phyloP scores from a whole-genome alignment of 495 filamentous ascomycete species.

The Letharia lupina region DNA sequence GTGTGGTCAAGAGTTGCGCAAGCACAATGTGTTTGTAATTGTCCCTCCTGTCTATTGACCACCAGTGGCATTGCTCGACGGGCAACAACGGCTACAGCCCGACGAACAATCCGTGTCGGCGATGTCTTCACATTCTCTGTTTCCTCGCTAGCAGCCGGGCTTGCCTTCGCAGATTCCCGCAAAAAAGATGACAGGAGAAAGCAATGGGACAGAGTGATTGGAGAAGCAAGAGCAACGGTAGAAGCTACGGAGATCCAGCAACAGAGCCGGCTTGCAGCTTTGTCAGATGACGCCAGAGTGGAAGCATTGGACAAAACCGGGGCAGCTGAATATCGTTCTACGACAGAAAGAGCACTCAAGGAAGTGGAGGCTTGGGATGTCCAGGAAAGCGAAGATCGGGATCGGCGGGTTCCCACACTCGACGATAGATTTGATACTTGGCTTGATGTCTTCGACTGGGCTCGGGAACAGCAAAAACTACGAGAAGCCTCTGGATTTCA shows the following conservation, averaged over 20 bases:
- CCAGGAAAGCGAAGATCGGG: not conserved
- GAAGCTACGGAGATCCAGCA: constrained; percentile 24
- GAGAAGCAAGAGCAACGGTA: constrained; percentile 39
- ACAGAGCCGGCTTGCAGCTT: constrained; percentile 15
- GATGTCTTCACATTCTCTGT: constrained; percentile 55
- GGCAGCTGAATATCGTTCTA: not conserved
- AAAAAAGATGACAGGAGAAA: constrained; percentile 44
- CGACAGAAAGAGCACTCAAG: not conserved
- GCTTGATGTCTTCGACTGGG: constrained; percentile 21
- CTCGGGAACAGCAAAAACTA: constrained; percentile 5
- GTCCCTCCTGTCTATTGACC: constrained; percentile 44
- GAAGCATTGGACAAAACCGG: not conserved
- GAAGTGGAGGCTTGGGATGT: not conserved
- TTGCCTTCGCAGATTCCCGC: constrained; percentile 46
- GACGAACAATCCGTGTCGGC: constrained; percentile 37
- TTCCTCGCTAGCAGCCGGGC: constrained; percentile 51
- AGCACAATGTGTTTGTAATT: constrained; percentile 46
- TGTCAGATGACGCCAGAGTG: constrained; percentile 4
- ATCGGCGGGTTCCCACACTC: not conserved
- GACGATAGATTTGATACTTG: constrained; percentile 5
- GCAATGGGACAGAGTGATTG: constrained; percentile 49
- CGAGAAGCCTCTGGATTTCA: constrained; percentile 20
- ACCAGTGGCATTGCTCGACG: constrained; percentile 38
- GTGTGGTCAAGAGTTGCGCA: constrained; percentile 52
- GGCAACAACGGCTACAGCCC: constrained; percentile 34